Percentiles rank a stretch among this genome's conserved stretches.
Conservation (phyloP, 345 rosid genomes). For the Tarenaya hassleriana region DNA sequence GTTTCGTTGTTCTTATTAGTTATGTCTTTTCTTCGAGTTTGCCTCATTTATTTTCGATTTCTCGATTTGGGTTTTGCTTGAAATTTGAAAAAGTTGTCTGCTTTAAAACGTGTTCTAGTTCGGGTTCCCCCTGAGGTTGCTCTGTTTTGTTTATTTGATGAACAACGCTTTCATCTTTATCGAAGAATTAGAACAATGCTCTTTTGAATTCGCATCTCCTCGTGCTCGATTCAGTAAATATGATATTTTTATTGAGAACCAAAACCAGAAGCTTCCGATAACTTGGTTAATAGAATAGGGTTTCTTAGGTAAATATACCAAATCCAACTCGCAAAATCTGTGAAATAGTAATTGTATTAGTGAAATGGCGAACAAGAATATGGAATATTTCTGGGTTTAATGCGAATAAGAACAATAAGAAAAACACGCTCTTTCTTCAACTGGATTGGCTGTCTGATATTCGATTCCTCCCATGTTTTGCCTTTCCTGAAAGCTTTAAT, state of each 20-base stretch:
- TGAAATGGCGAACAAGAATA: slow-evolving; percentile 22
- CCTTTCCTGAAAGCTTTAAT: slow-evolving; percentile 13
- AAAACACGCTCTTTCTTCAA: too few species aligned
- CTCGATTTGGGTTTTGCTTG: slow-evolving; percentile 1
- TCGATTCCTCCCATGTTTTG: too few species aligned
- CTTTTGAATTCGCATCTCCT: slow-evolving; percentile 6
- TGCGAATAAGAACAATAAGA: too few species aligned
- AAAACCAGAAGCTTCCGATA: too few species aligned
- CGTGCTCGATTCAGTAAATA: slow-evolving; percentile 14
- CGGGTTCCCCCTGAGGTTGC: slow-evolving; percentile 11
- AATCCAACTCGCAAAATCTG: background rate
- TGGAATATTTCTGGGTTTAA: slow-evolving; percentile 22
- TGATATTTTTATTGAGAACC: background rate
- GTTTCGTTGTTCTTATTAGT: background rate
- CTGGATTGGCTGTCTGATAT: background rate
- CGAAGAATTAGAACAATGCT: slow-evolving; percentile 24
- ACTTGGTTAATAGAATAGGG: too few species aligned
- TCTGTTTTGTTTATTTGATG: background rate
- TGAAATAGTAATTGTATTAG: slow-evolving; percentile 14
- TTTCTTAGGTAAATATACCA: too few species aligned
- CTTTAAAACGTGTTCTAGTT: slow-evolving; percentile 23
- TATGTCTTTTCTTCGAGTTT: background rate
- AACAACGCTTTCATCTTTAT: slow-evolving; percentile 19
- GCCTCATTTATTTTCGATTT: background rate
- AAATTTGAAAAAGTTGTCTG: background rate